These are phyloP conservation scores for Yarrowia sp. DNA, from an alignment of 805 yeast genomes.

Conservation along the genomic window DNA sequence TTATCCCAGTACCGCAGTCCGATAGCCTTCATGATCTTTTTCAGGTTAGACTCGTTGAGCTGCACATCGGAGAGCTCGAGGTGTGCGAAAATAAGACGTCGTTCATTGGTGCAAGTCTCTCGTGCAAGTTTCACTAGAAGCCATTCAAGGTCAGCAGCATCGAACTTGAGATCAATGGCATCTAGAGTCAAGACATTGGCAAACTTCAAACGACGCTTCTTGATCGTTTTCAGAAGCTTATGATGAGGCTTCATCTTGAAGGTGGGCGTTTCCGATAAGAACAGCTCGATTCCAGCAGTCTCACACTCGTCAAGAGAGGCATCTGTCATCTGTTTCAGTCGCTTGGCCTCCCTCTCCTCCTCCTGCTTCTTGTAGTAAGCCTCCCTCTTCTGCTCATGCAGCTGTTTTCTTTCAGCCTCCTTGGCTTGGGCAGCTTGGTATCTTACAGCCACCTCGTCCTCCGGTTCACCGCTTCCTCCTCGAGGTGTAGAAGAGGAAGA, in stretches of 20 bases:
- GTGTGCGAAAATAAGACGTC: not conserved
- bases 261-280: not conserved
- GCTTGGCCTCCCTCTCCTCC: not conserved
- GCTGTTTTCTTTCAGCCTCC: conserved; percentile 3
- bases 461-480: conserved; percentile 5
- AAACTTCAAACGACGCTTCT: not conserved
- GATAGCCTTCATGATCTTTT: not conserved
- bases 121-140: conserved; percentile 4
- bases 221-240: not conserved
- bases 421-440: conserved; percentile 12
- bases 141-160: not conserved
- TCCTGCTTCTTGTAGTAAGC: not conserved
- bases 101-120: not conserved
- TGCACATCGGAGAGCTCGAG: not conserved
- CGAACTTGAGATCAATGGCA: not conserved
- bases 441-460: conserved; percentile 8
- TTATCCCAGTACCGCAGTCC: conserved; percentile 23
- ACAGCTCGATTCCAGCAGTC: not conserved
- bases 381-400: not conserved
- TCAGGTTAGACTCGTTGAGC: not conserved
- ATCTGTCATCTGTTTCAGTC: not conserved
- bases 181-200: not conserved
- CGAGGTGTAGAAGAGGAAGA: not conserved
- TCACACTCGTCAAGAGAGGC: conserved; percentile 9
- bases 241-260: not conserved